Percentiles rank a stretch among this genome's conserved stretches.
These are phyloP conservation scores for Pichia sp. DNA, from an alignment of 1,139 yeast genomes.

Conservation along the genomic window DNA sequence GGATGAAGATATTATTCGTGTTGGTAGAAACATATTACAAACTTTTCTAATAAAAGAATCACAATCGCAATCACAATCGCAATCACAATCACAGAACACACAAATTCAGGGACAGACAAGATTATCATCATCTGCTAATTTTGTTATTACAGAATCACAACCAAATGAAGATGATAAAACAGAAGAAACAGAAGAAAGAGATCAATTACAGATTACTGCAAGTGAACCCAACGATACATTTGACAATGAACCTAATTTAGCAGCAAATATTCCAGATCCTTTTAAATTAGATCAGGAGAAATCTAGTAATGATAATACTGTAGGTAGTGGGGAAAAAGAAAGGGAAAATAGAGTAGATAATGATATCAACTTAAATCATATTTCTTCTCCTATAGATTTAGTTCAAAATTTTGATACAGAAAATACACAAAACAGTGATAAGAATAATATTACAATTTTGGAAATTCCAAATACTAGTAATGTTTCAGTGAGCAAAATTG, in stretches of 20 bases:
- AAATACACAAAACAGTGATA: neutral
- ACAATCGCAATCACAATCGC: conserved; percentile 5
- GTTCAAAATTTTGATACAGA: neutral
- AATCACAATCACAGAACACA: conserved; percentile 3
- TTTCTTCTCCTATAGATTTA: conserved; percentile 4
- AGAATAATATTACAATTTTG: neutral
- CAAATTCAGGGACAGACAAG: conserved; percentile 1
- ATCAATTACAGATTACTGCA: neutral
- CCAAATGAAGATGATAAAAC: neutral
- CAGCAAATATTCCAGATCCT: conserved; percentile 1
- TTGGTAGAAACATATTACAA: conserved; percentile 2
- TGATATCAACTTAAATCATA: neutral
- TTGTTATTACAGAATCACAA: neutral
- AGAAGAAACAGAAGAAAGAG: neutral
- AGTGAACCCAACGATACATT: conserved; percentile 3
- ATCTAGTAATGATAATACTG: neutral
- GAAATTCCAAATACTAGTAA: conserved; percentile 17
- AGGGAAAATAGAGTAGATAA: neutral
- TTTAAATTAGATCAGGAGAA: neutral
- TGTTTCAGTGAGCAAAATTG: conserved; percentile 6
- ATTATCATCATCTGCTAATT: neutral
- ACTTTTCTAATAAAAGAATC: conserved; percentile 5
- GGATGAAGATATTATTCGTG: conserved; percentile 6
- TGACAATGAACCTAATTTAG: neutral
- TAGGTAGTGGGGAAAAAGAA: neutral